Conservation (phyloP, 1,284 basidiomycete genomes). For the Coniophora puteana region DNA sequence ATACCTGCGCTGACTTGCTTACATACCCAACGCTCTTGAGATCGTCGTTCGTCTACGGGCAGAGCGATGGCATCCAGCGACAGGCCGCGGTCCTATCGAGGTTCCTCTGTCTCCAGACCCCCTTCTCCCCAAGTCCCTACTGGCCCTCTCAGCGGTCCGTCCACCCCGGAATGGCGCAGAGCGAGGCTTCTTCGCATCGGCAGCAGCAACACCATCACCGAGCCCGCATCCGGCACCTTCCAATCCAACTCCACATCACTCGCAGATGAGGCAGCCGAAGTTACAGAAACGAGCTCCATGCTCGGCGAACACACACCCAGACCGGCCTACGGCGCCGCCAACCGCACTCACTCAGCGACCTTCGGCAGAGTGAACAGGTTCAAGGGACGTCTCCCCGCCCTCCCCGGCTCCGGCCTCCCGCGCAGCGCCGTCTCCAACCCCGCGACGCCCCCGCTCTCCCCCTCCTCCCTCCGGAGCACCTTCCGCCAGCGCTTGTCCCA, state of each 20-base stretch:
- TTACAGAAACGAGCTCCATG: too few species aligned
- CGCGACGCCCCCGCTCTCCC: slow-evolving; percentile 14
- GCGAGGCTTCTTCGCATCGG: slow-evolving; percentile 28
- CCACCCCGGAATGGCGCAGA: slow-evolving; percentile 27
- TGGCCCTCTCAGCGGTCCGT: slow-evolving; percentile 25
- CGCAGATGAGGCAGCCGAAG: too few species aligned
- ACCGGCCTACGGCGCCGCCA: too few species aligned
- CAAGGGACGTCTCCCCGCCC: slow-evolving; percentile 7
- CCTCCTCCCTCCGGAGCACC: slow-evolving; percentile 13
- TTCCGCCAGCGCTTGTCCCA: slow-evolving; percentile 27
- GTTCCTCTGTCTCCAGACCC: slow-evolving; percentile 17
- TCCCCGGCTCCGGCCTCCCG: slow-evolving; percentile 8
- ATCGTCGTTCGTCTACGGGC: not conserved
- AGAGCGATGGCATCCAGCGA: slow-evolving; percentile 16
- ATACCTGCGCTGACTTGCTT: not conserved
- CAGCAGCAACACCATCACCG: not conserved
- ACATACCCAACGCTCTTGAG: not conserved
- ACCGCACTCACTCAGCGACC: too few species aligned
- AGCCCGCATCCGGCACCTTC: too few species aligned
- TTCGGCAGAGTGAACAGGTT: too few species aligned
- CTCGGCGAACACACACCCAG: too few species aligned
- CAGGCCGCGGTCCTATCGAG: too few species aligned
- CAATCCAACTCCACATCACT: too few species aligned
- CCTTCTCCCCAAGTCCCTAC: slow-evolving; percentile 7
- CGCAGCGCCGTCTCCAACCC: slow-evolving; percentile 17